phyloP scores from a whole-genome alignment of 108 stramenopile species.

The Pelagomonas calceolata region DNA sequence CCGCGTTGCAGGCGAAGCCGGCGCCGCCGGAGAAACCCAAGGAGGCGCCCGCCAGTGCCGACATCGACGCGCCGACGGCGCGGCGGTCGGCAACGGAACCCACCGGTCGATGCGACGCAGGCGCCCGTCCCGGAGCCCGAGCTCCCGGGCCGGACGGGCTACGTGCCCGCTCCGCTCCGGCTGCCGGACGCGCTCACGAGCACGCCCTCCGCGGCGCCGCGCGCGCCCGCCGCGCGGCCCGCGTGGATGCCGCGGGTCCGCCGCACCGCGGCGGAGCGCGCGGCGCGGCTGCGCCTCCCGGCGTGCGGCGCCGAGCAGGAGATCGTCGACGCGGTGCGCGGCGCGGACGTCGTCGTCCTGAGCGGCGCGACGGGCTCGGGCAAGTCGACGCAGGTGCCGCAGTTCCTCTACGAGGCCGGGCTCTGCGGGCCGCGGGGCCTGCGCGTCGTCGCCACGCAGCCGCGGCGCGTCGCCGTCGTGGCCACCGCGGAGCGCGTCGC shows the following conservation, averaged over 20 bases:
- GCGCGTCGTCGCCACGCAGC: slow-evolving; percentile 77
- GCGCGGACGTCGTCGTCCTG: slow-evolving; percentile 78
- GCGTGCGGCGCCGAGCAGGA: slow-evolving; percentile 96
- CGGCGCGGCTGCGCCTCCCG: slow-evolving; percentile 70
- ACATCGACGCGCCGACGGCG: slow-evolving; percentile 29
- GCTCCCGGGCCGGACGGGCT: slow-evolving; percentile 11
- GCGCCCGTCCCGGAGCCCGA: slow-evolving; percentile 19
- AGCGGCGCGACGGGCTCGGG: slow-evolving; percentile 79
- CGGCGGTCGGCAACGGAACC: slow-evolving; percentile 25
- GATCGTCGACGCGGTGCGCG: slow-evolving; percentile 82
- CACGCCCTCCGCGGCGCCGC: slow-evolving; percentile 19
- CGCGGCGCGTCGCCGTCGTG: slow-evolving; percentile 90
- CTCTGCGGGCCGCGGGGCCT: slow-evolving; percentile 38
- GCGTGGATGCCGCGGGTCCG: slow-evolving; percentile 18
- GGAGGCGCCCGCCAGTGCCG: slow-evolving; percentile 56
- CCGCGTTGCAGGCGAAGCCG: no score
- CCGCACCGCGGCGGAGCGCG: slow-evolving; percentile 49
- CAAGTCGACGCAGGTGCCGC: slow-evolving; percentile 74
- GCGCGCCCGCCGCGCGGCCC: background rate
- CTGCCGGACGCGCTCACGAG: slow-evolving; percentile 5
- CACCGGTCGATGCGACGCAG: slow-evolving; percentile 21
- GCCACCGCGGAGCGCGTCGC: slow-evolving; percentile 90
- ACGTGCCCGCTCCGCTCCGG: slow-evolving; percentile 24
- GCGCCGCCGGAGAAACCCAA: slow-evolving; percentile 19
- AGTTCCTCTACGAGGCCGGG: slow-evolving; percentile 89